phyloP scores from a whole-genome alignment of 2,329 filamentous ascomycete species.

The Cordyceps cateniannulata region DNA sequence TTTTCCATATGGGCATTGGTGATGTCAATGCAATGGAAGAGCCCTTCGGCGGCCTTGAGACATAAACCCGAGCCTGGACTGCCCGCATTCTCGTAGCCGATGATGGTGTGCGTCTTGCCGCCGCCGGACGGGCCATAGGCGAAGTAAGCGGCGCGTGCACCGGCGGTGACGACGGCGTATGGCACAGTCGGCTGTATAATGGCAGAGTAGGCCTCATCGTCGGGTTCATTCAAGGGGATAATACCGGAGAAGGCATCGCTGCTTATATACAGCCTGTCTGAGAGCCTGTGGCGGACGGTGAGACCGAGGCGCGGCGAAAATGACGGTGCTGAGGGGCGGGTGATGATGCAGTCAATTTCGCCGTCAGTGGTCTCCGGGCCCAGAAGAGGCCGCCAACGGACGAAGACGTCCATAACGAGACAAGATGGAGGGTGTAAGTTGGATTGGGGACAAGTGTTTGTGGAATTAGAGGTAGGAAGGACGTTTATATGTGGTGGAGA shows the following conservation, averaged over 20 bases:
- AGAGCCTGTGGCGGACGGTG: background rate
- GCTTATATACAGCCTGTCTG: conserved; percentile 18
- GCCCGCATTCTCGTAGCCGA: conserved; percentile 35
- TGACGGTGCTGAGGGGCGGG: background rate
- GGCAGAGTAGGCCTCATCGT: conserved; percentile 21
- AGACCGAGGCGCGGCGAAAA: background rate
- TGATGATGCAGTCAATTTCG: background rate
- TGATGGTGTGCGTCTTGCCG: conserved; percentile 83
- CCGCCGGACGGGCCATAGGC: conserved; percentile 90
- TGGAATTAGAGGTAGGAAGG: background rate
- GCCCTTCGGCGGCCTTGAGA: conserved; percentile 26
- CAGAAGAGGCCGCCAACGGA: conserved; percentile 10
- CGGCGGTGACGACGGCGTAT: conserved; percentile 22
- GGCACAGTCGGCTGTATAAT: conserved; percentile 29
- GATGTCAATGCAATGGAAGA: conserved; percentile 22
- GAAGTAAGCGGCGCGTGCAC: conserved; percentile 51
- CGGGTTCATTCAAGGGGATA: conserved; percentile 21
- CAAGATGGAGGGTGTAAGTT: background rate
- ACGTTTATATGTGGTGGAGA: background rate
- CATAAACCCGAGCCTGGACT: conserved; percentile 30
- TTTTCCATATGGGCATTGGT: conserved; percentile 18
- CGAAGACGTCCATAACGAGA: conserved; percentile 10
- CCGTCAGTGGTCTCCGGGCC: background rate
- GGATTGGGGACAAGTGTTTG: background rate
- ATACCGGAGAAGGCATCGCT: conserved; percentile 20